Evolutionary conservation across 148 eudicot species (phyloP), one percentile per base, ranked within the genome.

Genomic region (Salicornia ramosissima): DNA sequence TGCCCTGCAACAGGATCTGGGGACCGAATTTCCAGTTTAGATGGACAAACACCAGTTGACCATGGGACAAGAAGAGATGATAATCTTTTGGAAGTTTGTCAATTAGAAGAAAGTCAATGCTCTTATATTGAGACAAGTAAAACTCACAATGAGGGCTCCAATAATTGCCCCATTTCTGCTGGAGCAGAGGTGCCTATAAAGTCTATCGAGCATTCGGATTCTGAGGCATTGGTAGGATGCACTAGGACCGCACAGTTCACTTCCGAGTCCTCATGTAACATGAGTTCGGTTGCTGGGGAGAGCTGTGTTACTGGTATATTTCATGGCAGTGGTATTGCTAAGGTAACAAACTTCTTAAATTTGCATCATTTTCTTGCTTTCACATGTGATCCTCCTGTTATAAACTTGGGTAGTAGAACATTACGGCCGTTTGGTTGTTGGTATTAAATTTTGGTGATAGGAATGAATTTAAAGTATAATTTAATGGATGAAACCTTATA

Each of bases 251-350:
- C 46, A 11, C 70, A 67, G 58, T 2, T 55, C 31, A 58, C 70
- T 21, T 58, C 65, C 16, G 78, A 79, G 60, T 66, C 76, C 26
- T 50, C 71, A n/a, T 70, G 72, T 57, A 73, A 69, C 65, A 33
- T 50, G 24, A 49, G 68, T 33, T 69, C 85, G 33, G 66, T 40
- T 63, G 30, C 51, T 52, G 78, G 30, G 72, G 78, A 62, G 28
- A 65, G 46, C 59, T 11, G 43, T 69, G 19, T 40, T 51, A 47
- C 81, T 64, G 39, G 56, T 59, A 25, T 71, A 30, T 36, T 54
- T 36, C 67, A 66, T 71, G 70, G 64, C 25, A 68, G 67, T 39
- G 73, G 51, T 30, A 51, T 64, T 47, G 69, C 74, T 28, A 71
- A 75, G 86, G 83, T 80, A 73, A 73, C 16, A 15, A 34, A 2